Conservation (phyloP, 768 basidiomycete species). For the Boletus rubescentipes region DNA sequence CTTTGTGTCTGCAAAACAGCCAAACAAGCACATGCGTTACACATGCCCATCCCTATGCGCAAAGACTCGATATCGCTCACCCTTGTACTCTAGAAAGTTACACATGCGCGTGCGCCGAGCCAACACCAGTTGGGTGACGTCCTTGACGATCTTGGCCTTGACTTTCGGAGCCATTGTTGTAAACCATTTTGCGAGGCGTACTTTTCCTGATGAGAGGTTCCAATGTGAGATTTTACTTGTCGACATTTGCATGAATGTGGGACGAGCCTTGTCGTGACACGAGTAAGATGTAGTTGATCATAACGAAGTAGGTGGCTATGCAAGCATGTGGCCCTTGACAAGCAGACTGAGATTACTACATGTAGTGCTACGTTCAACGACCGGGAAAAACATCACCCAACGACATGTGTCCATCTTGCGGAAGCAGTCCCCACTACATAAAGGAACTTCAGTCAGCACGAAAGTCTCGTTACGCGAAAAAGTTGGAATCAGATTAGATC, state of each 20-base stretch:
- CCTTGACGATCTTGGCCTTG: conserved; percentile 91
- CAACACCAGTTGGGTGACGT: conserved; percentile 90
- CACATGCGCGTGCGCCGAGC: conserved; percentile 89
- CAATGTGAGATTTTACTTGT: conserved; percentile 10
- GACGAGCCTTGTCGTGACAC: conserved; percentile 85
- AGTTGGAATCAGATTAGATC: conserved; percentile 85
- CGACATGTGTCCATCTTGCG: neutral
- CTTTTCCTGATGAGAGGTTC: conserved; percentile 61
- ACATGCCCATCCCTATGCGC: neutral
- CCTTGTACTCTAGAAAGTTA: conserved; percentile 97
- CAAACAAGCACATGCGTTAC: neutral
- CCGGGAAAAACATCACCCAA: neutral
- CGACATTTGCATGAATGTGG: conserved; percentile 3
- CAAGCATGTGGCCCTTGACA: conserved; percentile 26
- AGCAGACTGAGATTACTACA: too few relatives aligned
- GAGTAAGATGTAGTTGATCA: conserved; percentile 93
- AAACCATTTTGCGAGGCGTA: conserved; percentile 97
- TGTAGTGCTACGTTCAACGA: neutral
- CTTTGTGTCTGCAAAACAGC: conserved; percentile 57
- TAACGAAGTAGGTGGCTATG: conserved; percentile 26
- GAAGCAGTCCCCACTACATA: neutral
- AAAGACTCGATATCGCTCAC: conserved; percentile 38
- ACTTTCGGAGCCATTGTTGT: conserved; percentile 75
- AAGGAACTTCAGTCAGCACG: conserved; percentile 13
- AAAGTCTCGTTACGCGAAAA: neutral